Evolutionary conservation across 2,329 filamentous ascomycete genomes (phyloP).

Genomic region (Furcasterigmium furcatum): DNA sequence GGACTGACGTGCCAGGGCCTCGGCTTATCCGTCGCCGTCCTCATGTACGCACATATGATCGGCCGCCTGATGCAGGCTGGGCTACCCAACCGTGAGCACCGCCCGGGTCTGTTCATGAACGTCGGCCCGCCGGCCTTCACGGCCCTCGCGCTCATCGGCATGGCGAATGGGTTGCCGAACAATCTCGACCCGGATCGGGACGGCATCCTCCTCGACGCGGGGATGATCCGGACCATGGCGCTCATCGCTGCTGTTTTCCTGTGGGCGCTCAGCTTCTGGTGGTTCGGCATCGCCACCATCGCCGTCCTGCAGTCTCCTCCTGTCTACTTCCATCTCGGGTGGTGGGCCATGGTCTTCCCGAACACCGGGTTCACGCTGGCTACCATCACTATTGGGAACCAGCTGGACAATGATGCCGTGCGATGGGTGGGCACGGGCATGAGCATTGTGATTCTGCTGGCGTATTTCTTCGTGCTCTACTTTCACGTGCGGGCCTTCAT

Average conservation of each 20-base stretch:
- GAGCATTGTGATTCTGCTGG: slow-evolving; percentile 38
- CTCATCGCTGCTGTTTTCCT: slow-evolving; percentile 52
- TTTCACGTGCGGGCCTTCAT: slow-evolving; percentile 43
- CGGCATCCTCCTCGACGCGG: slow-evolving; percentile 36
- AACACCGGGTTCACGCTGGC: slow-evolving; percentile 58
- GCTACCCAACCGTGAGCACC: slow-evolving; percentile 59
- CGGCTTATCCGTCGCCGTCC: slow-evolving; percentile 63
- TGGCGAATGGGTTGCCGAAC: slow-evolving; percentile 54
- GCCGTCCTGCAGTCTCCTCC: slow-evolving; percentile 32
- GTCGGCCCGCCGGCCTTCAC: slow-evolving; percentile 75
- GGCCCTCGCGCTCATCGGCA: slow-evolving; percentile 65
- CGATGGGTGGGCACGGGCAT: slow-evolving; percentile 47
- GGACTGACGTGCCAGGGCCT: slow-evolving; percentile 69
- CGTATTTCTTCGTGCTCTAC: slow-evolving; percentile 40
- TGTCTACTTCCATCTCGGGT: slow-evolving; percentile 55
- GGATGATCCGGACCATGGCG: slow-evolving; percentile 41
- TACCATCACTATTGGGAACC: slow-evolving; percentile 50
- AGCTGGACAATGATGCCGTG: slow-evolving; percentile 40
- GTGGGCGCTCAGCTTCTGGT: slow-evolving; percentile 61
- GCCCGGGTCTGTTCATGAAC: slow-evolving; percentile 71
- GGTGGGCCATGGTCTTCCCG: slow-evolving; percentile 63
- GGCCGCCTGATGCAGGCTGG: slow-evolving; percentile 67
- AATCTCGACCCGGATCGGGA: slow-evolving; percentile 39
- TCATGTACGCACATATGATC: slow-evolving; percentile 73
- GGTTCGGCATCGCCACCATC: slow-evolving; percentile 42